phyloP scores from a whole-genome alignment of 345 rosid genomes.

The Syzygium jambos region DNA sequence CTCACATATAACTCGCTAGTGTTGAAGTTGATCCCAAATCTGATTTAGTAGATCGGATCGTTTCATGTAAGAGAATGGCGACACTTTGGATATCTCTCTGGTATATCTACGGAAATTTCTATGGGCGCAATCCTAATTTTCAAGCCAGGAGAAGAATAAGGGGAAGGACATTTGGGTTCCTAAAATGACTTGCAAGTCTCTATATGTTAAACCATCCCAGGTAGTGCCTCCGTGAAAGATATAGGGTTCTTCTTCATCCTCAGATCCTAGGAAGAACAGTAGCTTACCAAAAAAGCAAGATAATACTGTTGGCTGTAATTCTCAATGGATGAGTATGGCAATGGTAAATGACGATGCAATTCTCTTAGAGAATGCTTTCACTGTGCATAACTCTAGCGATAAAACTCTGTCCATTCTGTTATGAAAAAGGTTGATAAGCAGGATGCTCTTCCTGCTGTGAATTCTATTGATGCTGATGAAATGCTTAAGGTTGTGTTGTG shows the following conservation, averaged over 20 bases:
- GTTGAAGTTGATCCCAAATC: neutral
- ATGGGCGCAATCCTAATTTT: neutral
- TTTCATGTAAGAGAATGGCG: neutral
- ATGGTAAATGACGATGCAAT: neutral
- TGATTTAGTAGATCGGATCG: neutral
- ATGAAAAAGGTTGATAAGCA: neutral
- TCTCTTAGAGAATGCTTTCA: neutral
- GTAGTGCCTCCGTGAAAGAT: neutral
- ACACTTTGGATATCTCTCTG: neutral
- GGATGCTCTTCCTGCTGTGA: neutral
- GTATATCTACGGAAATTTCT: neutral
- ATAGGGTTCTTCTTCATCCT: neutral
- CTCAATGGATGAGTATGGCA: neutral
- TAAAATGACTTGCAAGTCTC: neutral
- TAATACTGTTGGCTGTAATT: neutral
- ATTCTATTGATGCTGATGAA: neutral
- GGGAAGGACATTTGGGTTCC: neutral
- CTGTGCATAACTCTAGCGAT: neutral
- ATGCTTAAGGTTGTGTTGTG: neutral
- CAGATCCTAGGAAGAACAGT: neutral
- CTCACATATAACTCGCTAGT: neutral
- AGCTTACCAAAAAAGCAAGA: neutral
- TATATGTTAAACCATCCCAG: neutral
- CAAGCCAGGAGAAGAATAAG: neutral
- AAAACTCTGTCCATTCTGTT: neutral